Evolutionary conservation across 192 early-diverging fungal species (phyloP), one percentile per base, ranked within the genome.

Genomic region (Gonapodya prolifera): DNA sequence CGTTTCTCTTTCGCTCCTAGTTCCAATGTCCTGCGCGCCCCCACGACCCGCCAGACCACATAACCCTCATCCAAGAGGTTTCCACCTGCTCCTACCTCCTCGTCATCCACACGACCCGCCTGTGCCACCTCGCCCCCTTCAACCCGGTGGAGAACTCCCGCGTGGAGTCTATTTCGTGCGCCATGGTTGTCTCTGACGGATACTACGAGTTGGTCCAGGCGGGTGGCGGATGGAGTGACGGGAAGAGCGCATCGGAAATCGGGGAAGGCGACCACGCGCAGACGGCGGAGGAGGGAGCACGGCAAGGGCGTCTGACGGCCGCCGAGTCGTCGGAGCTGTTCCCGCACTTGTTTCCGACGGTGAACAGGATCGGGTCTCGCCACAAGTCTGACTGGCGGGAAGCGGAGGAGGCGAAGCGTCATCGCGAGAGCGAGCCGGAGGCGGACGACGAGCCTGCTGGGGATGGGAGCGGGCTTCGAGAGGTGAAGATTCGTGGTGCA

Each of bases 41-140:
- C 28, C 28, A 30, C 71, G 80, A 87, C 33, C 73, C 79, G 17
- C 76, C 79, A 0, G 91, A 93, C 33, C 85, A 88, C 35, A 91
- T 97, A 73, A 81, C 87, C 0, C 76, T 81, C 0, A 87, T 94
- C 30, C 83, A 83, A 2, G 95, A 97, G 80, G 77, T 84, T 0
- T 79, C 88, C 1, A 86, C 85, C 0, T 97, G 95, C 82, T 82
- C 86, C 36, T 97, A 97, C 75, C 85, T 90, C 2, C 87, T 95
- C 78, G 83, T 90, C n/a, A 87, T 97, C 23, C 86, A 91, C 76
- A 93, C 93, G 0, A 87, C 89, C 1, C 82, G 84, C 2, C 85
- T 95, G 30, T 96, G 95, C 81, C 84, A 81, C 8, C 2, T 18
- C 16, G 16, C 71, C 31, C 8, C 45, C 45, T 73, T 73, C 71